A percentile compares a stretch with the other conserved stretches of the same genome.
Conservation (phyloP, 441 rosid genomes). For the Dalechampia spathulata region DNA sequence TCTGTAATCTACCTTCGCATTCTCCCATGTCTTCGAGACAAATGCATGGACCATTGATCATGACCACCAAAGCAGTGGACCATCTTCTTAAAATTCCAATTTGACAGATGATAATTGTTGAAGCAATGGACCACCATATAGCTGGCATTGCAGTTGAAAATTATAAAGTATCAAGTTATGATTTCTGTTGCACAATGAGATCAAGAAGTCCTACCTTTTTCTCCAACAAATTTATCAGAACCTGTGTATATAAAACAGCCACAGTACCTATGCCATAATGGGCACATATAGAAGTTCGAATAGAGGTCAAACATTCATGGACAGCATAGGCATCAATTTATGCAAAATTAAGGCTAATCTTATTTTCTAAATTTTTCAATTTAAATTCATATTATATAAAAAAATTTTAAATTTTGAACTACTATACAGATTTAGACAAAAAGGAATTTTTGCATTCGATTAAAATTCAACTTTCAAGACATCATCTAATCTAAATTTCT, state of each 20-base stretch:
- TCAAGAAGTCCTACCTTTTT: background rate
- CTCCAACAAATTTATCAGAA: slow-evolving; percentile 4
- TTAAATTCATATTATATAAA: no score
- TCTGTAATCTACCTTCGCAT: background rate
- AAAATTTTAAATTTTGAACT: no score
- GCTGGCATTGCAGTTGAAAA: slow-evolving; percentile 27
- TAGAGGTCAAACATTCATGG: no score
- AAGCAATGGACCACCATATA: slow-evolving; percentile 29
- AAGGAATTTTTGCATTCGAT: no score
- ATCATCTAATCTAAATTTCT: no score
- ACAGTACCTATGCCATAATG: slow-evolving; percentile 18
- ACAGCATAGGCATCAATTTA: no score
- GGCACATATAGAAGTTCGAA: no score
- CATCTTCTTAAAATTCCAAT: slow-evolving; percentile 10
- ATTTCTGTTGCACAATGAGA: slow-evolving; percentile 5
- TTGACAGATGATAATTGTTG: slow-evolving; percentile 11
- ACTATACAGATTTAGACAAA: no score
- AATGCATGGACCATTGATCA: background rate
- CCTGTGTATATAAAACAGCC: slow-evolving; percentile 16
- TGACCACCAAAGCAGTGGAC: slow-evolving; percentile 14
- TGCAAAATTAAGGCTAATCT: no score
- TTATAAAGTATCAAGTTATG: background rate
- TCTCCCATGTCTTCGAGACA: slow-evolving; percentile 5
- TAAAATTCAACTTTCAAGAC: no score
- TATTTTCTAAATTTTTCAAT: no score